Percentiles rank a stretch among this genome's conserved stretches.
phyloP scores from a whole-genome alignment of 202 grass and related monocot genomes.

The Bolboschoenoplectus hybrid region DNA sequence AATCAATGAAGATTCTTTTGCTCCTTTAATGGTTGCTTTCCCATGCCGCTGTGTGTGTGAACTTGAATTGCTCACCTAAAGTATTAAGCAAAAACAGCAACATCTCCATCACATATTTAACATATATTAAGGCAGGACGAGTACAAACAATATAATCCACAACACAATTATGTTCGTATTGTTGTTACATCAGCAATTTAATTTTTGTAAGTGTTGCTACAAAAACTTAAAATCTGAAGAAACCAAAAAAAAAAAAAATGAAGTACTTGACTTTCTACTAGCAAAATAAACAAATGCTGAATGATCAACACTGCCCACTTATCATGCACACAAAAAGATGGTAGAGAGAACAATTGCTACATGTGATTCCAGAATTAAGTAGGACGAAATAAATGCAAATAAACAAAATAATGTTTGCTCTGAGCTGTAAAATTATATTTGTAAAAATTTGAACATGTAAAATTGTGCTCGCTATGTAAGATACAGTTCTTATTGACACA shows the following conservation, averaged over 20 bases:
- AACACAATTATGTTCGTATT: slow-evolving; percentile 17
- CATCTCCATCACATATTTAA: slow-evolving; percentile 10
- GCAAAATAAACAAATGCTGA: not conserved
- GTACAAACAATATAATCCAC: slow-evolving; percentile 21
- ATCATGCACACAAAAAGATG: not conserved
- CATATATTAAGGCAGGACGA: slow-evolving; percentile 4
- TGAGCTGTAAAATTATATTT: not conserved
- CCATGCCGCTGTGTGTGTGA: slow-evolving; percentile 15
- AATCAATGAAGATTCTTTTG: slow-evolving; percentile 46
- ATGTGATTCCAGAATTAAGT: not conserved
- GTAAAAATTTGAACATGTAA: not conserved
- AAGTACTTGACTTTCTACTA: not conserved
- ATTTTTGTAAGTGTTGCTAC: not conserved
- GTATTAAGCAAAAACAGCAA: slow-evolving; percentile 6
- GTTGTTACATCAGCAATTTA: not conserved
- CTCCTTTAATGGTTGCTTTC: slow-evolving; percentile 42
- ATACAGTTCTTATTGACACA: slow-evolving; percentile 3
- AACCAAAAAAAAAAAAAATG: slow-evolving; percentile 5
- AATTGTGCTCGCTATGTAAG: not conserved
- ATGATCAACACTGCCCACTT: not conserved
- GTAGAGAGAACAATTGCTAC: not conserved
- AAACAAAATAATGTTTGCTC: not conserved
- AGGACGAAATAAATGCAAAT: not conserved
- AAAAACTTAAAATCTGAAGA: slow-evolving; percentile 10
- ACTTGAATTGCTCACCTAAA: slow-evolving; percentile 32